phyloP scores from a whole-genome alignment of 495 filamentous ascomycete species.

The Penicillium angulare region DNA sequence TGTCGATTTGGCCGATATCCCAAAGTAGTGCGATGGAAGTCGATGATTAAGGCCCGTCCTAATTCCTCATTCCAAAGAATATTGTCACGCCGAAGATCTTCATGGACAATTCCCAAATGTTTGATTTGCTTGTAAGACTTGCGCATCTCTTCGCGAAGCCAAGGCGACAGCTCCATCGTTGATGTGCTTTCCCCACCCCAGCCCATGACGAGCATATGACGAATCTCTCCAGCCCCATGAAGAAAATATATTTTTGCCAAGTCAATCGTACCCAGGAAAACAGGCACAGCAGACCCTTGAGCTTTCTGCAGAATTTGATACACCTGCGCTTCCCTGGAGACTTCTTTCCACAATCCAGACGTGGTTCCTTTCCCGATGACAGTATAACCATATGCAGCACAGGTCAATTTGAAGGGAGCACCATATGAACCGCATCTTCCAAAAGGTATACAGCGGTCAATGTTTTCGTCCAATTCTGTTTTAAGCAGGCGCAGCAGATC shows the following conservation, averaged over 20 bases:
- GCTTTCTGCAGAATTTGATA: constrained; percentile 36
- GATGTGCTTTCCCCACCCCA: constrained; percentile 37
- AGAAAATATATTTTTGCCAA: constrained; percentile 37
- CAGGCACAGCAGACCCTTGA: constrained; percentile 41
- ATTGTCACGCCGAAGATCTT: constrained; percentile 26
- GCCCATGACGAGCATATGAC: constrained; percentile 48
- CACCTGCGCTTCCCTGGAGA: constrained; percentile 42
- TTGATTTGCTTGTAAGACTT: constrained; percentile 20
- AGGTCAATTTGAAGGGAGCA: constrained; percentile 41
- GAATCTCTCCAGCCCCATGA: constrained; percentile 37
- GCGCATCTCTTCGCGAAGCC: constrained; percentile 9
- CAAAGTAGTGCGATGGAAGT: constrained; percentile 29
- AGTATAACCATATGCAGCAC: constrained; percentile 41
- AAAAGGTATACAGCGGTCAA: constrained; percentile 25
- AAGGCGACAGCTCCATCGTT: constrained; percentile 7
- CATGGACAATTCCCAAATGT: constrained; percentile 17
- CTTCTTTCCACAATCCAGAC: constrained; percentile 25
- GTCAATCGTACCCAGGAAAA: constrained; percentile 46
- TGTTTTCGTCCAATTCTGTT: constrained; percentile 26
- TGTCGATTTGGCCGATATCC: constrained; percentile 5
- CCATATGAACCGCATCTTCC: constrained; percentile 22
- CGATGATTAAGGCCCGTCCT: constrained; percentile 28
- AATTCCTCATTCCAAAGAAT: constrained; percentile 33
- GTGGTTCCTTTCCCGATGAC: constrained; percentile 49
- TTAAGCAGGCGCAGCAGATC: constrained; percentile 17